These are phyloP conservation scores for Fraxinus angustifolia DNA, from an alignment of 305 asterid species.

Conservation along the genomic window DNA sequence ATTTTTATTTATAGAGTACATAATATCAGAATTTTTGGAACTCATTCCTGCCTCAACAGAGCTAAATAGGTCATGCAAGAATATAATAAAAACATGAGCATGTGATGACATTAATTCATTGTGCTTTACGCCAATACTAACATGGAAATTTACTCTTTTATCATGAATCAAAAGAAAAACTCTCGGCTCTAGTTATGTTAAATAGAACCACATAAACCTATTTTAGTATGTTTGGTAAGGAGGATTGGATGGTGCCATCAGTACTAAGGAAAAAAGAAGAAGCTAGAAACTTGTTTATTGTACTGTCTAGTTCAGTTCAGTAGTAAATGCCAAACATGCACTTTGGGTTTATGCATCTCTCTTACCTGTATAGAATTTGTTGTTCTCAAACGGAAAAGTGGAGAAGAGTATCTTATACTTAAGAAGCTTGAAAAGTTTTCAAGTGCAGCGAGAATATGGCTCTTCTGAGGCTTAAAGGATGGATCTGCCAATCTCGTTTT, in stretches of 20 bases:
- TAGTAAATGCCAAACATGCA: neutral
- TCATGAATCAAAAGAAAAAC: neutral
- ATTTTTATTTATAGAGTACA: neutral
- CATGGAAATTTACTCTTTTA: neutral
- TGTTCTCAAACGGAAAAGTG: slow-evolving; percentile 77
- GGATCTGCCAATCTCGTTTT: slow-evolving; percentile 79
- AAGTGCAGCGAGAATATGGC: slow-evolving; percentile 74
- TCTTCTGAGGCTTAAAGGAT: slow-evolving; percentile 61
- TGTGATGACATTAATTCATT: neutral
- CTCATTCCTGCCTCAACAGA: neutral
- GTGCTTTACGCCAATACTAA: neutral
- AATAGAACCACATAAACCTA: neutral
- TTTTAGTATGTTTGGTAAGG: neutral
- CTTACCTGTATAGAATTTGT: slow-evolving; percentile 72
- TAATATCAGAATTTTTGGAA: neutral
- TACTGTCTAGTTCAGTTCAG: neutral
- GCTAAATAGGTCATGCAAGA: neutral
- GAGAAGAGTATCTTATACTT: slow-evolving; percentile 86
- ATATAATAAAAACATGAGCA: neutral
- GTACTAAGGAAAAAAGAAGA: neutral
- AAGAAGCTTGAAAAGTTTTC: slow-evolving; percentile 59
- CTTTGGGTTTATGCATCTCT: neutral
- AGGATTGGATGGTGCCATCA: neutral
- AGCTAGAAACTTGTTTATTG: neutral
- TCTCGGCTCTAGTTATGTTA: neutral